Percentiles rank a stretch among this genome's conserved stretches.
These are phyloP conservation scores for Sporormia fimetaria DNA, from an alignment of 495 filamentous ascomycete genomes.

Conservation along the genomic window DNA sequence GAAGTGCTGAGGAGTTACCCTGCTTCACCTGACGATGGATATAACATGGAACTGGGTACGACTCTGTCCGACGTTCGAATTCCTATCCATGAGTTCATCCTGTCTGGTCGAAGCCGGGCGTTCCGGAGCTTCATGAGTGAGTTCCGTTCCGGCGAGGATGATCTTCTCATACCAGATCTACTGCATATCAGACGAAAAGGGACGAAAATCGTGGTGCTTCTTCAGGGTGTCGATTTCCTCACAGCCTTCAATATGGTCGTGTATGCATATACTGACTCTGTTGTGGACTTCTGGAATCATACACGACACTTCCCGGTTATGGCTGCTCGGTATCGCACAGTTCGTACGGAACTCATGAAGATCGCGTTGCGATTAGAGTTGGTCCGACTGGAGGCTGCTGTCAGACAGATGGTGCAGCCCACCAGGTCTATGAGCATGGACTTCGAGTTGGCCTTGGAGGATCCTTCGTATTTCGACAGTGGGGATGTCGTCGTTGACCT, in stretches of 20 bases:
- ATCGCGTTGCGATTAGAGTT: constrained; percentile 57
- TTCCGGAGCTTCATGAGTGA: constrained; percentile 51
- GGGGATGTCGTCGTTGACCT: constrained; percentile 70
- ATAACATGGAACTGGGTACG: constrained; percentile 41
- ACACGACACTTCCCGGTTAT: constrained; percentile 50
- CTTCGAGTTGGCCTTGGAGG: constrained; percentile 52
- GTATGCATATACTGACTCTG: constrained; percentile 68
- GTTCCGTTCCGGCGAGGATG: constrained; percentile 32
- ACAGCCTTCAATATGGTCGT: constrained; percentile 66
- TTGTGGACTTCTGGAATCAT: constrained; percentile 76
- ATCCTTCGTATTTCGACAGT: constrained; percentile 57
- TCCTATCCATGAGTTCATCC: constrained; percentile 72
- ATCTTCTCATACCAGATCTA: constrained; percentile 42
- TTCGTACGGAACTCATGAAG: constrained; percentile 74
- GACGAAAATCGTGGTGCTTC: constrained; percentile 42
- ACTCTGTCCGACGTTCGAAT: constrained; percentile 55
- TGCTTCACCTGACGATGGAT: constrained; percentile 24
- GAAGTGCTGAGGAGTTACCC: constrained; percentile 30
- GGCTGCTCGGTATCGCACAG: constrained; percentile 59
- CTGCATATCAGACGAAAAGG: constrained; percentile 45
- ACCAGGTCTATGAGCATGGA: constrained; percentile 53
- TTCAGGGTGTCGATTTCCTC: constrained; percentile 60
- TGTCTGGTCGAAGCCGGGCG: constrained; percentile 59
- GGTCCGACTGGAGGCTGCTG: constrained; percentile 57
- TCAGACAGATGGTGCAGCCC: constrained; percentile 58